phyloP scores from a whole-genome alignment of 441 rosid genomes.

The Pelargonium fulgidum region DNA sequence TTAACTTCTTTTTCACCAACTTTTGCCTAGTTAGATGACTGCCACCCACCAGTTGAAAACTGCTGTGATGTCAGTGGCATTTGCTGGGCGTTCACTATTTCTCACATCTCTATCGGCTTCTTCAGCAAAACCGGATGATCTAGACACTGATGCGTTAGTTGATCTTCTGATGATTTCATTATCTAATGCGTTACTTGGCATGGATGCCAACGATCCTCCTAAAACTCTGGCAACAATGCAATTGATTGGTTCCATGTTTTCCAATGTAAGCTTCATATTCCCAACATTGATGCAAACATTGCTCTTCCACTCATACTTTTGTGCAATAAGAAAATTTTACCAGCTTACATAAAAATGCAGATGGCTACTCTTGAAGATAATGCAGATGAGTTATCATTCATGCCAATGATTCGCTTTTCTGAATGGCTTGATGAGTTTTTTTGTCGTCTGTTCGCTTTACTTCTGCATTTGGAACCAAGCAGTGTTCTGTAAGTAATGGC shows the following conservation, averaged over 20 bases:
- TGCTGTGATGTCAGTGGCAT: slow-evolving; percentile 95
- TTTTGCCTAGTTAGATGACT: slow-evolving; percentile 85
- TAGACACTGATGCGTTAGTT: slow-evolving; percentile 43
- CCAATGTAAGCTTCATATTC: slow-evolving; percentile 64
- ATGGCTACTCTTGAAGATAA: slow-evolving; percentile 80
- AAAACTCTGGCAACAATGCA: slow-evolving; percentile 98
- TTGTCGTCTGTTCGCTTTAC: slow-evolving; percentile 82
- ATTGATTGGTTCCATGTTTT: slow-evolving; percentile 94
- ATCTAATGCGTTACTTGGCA: slow-evolving; percentile 94
- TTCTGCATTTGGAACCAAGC: slow-evolving; percentile 89
- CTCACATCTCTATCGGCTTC: slow-evolving; percentile 58
- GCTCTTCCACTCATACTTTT: slow-evolving; percentile 13
- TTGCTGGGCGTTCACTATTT: slow-evolving; percentile 87
- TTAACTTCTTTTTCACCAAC: slow-evolving; percentile 36
- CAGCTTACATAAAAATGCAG: slow-evolving; percentile 37
- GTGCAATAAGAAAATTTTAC: neutral
- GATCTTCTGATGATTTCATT: slow-evolving; percentile 77
- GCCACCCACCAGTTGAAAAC: slow-evolving; percentile 99
- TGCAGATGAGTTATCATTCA: slow-evolving; percentile 54
- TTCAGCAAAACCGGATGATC: slow-evolving; percentile 44
- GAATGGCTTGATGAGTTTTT: slow-evolving; percentile 98
- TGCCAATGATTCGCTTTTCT: slow-evolving; percentile 74
- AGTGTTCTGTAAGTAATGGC: slow-evolving; percentile 73
- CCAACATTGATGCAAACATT: slow-evolving; percentile 7
- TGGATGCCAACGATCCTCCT: slow-evolving; percentile 99